Conservation (phyloP, 768 basidiomycete genomes). For the Lactifluus volemus region DNA sequence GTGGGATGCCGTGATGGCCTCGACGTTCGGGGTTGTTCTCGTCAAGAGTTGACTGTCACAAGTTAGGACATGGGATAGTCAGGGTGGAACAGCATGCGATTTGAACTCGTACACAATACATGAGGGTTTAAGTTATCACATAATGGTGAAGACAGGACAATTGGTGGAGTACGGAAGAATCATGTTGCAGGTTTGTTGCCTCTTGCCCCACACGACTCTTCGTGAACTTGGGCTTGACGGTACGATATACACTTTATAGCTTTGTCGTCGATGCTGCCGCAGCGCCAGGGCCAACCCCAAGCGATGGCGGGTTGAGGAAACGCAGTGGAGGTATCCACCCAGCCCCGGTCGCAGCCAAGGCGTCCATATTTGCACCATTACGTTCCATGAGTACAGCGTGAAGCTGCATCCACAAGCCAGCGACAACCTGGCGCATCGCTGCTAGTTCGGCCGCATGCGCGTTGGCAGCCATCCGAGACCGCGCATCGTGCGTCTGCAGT, state of each 20-base stretch:
- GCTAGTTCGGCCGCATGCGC: slow-evolving; percentile 17
- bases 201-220: neutral
- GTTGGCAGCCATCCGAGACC: slow-evolving; percentile 12
- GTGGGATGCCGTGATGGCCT: too few species aligned
- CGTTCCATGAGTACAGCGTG: slow-evolving; percentile 20
- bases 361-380: neutral
- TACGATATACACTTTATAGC: neutral
- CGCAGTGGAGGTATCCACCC: neutral
- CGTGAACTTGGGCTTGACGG: neutral
- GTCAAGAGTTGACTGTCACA: too few species aligned
- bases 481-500: slow-evolving; percentile 17
- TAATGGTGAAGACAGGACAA: neutral
- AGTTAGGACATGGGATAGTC: too few species aligned
- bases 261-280: slow-evolving; percentile 4
- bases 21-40: too few species aligned
- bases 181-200: neutral
- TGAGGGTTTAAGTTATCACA: neutral
- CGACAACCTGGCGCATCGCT: slow-evolving; percentile 18
- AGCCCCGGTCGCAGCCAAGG: neutral
- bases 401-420: slow-evolving; percentile 18
- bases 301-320: slow-evolving; percentile 1
- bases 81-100: neutral
- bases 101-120: neutral
- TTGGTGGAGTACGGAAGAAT: too few species aligned
- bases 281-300: neutral